Evolutionary conservation across 2,329 filamentous ascomycete genomes (phyloP), one percentile per base, ranked within the genome.

Genomic region (Neofusicoccum umdonicola): DNA sequence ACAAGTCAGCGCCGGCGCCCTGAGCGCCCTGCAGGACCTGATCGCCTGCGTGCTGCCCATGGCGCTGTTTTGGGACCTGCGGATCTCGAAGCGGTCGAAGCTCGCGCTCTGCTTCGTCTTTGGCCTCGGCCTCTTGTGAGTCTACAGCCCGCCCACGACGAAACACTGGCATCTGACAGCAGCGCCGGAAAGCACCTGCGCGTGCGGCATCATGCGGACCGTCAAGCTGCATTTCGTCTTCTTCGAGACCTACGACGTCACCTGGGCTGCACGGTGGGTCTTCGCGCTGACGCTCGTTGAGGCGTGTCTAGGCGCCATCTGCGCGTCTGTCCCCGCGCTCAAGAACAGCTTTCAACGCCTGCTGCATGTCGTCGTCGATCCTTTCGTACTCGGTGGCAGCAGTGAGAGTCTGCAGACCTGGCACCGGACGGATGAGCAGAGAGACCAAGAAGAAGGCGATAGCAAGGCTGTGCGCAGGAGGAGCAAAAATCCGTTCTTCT

Each of bases 61-160:
- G 11, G 73, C 82, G 27, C 75, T 83, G 39, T 77, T 82, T 5
- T 74, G 77, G 71, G 77, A 79, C n/a, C 71, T 83, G 4, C 74
- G 77, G 34, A 76, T 83, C 45, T 74, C 79, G 3, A 69, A 63
- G 15, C 71, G 74, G 17, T 81, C 83, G 67, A 82, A 81, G 69
- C 64, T 80, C 34, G 79, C 76, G 0, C 69, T 81, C 5, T 78
- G 81, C 48, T 77, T 80, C 50, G 76, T 83, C 68, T 76, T 79
- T 73, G 79, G 71, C 4, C 65, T 81, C 6, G 79, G 81, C 0
- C 72, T 82, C 4, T 71, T 83, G 74, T 80, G 64, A 69, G 70
- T 22, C 22, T 22, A 22, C 22, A 22, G 3, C 22, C 22, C 22
- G 22, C 22, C 22, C 22, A 22, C 22, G 22, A 22, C 1, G 22